Percentiles rank a stretch among this genome's conserved stretches.
Conservation (phyloP, 495 filamentous ascomycete species). For the Immersiella caudata region DNA sequence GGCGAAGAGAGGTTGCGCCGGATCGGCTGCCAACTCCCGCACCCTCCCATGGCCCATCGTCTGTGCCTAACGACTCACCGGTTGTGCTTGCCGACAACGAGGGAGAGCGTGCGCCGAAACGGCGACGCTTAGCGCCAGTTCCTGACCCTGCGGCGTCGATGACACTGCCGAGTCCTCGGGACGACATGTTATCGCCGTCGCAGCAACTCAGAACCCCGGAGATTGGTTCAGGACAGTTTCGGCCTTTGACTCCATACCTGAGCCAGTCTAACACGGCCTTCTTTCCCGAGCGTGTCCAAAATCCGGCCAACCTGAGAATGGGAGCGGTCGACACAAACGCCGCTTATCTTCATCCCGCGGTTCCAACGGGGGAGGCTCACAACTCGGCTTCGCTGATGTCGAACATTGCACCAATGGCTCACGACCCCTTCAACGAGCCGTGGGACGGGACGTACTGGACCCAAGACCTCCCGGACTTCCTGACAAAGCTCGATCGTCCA, state of each 20-base stretch:
- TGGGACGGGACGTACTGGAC: background rate
- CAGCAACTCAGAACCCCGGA: background rate
- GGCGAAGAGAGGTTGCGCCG: background rate
- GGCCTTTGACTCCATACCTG: background rate
- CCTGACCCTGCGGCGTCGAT: background rate
- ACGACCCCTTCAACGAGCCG: background rate
- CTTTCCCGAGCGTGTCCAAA: too few relatives aligned
- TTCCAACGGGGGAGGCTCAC: too few relatives aligned
- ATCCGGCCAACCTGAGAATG: too few relatives aligned
- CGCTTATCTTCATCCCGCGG: too few relatives aligned
- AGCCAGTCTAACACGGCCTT: background rate
- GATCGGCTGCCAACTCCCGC: background rate
- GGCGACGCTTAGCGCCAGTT: background rate
- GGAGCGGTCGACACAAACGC: too few relatives aligned
- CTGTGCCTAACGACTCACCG: background rate
- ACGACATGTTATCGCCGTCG: background rate
- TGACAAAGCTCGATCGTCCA: background rate
- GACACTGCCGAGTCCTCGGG: background rate
- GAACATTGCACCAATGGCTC: too few relatives aligned
- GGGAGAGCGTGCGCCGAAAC: background rate
- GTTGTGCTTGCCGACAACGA: background rate
- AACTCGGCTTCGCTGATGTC: too few relatives aligned
- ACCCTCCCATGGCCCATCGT: background rate
- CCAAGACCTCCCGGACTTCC: background rate
- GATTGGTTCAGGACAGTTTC: background rate